Percentiles rank a stretch among this genome's conserved stretches.
Conservation (phyloP, 345 rosid species). For the Melaleuca quinquenervia region DNA sequence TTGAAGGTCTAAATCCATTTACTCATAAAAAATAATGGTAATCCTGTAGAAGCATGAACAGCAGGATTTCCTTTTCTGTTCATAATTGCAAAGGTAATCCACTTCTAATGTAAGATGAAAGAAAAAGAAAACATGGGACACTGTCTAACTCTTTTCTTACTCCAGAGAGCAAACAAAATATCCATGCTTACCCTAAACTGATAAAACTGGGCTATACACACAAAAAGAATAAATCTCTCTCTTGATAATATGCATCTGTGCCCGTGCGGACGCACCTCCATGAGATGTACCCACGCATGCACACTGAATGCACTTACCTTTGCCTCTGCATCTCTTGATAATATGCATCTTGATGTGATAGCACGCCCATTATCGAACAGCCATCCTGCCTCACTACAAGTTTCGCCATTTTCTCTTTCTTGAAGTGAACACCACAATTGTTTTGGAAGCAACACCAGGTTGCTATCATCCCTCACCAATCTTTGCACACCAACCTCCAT, state of each 20-base stretch:
- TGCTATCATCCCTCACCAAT: conserved; percentile 38
- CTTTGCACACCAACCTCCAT: conserved; percentile 22
- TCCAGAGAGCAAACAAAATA: background rate
- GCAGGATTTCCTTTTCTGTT: background rate
- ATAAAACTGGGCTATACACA: background rate
- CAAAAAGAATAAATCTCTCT: background rate
- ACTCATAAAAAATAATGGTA: background rate
- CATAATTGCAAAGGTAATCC: background rate
- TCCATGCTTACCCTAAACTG: background rate
- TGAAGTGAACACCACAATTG: conserved; percentile 62
- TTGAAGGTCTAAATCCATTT: background rate
- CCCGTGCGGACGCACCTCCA: background rate
- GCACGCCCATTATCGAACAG: conserved; percentile 38
- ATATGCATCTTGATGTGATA: conserved; percentile 48
- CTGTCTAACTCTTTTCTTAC: background rate
- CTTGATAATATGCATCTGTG: conserved; percentile 43
- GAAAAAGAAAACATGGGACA: background rate
- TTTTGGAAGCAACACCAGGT: conserved; percentile 62
- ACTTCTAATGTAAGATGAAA: background rate
- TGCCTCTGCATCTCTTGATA: conserved; percentile 39
- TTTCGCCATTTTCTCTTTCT: conserved; percentile 28
- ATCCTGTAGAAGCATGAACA: background rate
- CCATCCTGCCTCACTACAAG: conserved; percentile 65
- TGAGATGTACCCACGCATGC: background rate
- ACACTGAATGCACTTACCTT: conserved; percentile 29